phyloP scores from a whole-genome alignment of 306 rosid species.

The Bauhinia variegata region DNA sequence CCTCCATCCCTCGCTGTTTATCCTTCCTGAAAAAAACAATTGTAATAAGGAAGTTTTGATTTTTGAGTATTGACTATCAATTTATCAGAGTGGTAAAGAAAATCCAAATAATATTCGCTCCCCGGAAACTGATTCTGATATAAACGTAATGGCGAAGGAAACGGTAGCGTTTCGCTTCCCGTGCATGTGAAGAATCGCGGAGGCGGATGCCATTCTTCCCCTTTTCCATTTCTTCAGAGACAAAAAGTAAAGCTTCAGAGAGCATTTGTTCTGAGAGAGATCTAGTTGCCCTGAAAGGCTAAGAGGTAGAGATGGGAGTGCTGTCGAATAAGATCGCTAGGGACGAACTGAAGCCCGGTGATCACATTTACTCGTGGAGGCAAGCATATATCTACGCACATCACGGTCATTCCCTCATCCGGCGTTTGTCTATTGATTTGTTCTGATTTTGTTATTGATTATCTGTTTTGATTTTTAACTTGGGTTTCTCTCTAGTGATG shows the following conservation, averaged over 20 bases:
- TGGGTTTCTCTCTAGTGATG: not conserved
- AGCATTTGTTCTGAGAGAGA: too few relatives aligned
- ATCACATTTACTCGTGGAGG: slow-evolving; percentile 89
- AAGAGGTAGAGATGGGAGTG: slow-evolving; percentile 53
- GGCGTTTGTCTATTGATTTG: not conserved
- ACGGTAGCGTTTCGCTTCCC: not conserved
- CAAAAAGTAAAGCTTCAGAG: not conserved
- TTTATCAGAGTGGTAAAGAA: too few relatives aligned
- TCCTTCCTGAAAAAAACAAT: too few relatives aligned
- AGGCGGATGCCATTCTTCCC: not conserved
- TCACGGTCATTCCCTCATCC: slow-evolving; percentile 58
- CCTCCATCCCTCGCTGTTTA: too few relatives aligned
- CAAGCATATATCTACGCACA: slow-evolving; percentile 68
- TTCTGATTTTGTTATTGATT: not conserved
- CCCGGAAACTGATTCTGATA: not conserved
- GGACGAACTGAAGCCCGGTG: slow-evolving; percentile 58
- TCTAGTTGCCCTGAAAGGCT: too few relatives aligned
- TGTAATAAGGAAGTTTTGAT: too few relatives aligned
- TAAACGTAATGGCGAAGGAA: slow-evolving; percentile 17
- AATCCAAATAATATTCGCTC: not conserved
- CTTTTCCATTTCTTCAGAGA: too few relatives aligned
- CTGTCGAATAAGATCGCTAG: slow-evolving; percentile 58
- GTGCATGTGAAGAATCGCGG: slow-evolving; percentile 21
- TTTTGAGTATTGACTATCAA: too few relatives aligned
- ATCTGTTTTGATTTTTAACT: not conserved